Base-by-base conservation (phyloP, 305 asterid genomes). In the Solanum hybrid region DNA sequence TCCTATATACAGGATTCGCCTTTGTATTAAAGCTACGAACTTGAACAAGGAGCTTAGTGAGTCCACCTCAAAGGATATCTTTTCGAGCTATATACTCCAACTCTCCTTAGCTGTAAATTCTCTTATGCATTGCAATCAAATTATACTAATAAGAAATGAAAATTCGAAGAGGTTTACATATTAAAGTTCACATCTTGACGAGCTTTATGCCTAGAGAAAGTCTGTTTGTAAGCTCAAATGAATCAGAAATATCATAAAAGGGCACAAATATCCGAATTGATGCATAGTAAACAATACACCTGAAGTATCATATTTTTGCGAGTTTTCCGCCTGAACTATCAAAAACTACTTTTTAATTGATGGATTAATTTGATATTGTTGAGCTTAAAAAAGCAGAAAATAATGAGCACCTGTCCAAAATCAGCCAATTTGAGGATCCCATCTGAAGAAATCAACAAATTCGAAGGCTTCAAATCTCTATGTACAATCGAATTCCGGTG, bases 361-460 rank as follows among this genome's bases (percentile, higher is more conserved):
- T 29, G 34, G 22, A 73, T 73, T 12, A 19, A 76, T 32, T 79
- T 4, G 64, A 81, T 27, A 27, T 8, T 3, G 4, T 32, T 81
- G 2, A 78, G 22, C 7, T 13, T 22, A 19, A 66, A 80, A 37
- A 85, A 80, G 4, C n/a, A 36, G 11, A 35, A 51, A 17, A 5
- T 75, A 51, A 24, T 32, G 2, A 34, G 14, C 6, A 95, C 99
- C 98, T 97, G 99, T 64, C 99, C 99, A 88, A 97, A 97, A 92
- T 97, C 99, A 37, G 99, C 99, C 77, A 97, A 90, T 88, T 97
- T 97, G 84, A 97, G 97, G 26, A 96, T 88, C 12, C 99, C 99
- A 10, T 96, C 95, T 24, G 95, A 92, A 14, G 99, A 97, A 88
- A 97, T 94, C 90, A 96, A 93, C 95, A 97, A 91, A 95, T 97